Evolutionary conservation across 75 land plant species (phyloP).

Genomic region (Pinus taeda): DNA sequence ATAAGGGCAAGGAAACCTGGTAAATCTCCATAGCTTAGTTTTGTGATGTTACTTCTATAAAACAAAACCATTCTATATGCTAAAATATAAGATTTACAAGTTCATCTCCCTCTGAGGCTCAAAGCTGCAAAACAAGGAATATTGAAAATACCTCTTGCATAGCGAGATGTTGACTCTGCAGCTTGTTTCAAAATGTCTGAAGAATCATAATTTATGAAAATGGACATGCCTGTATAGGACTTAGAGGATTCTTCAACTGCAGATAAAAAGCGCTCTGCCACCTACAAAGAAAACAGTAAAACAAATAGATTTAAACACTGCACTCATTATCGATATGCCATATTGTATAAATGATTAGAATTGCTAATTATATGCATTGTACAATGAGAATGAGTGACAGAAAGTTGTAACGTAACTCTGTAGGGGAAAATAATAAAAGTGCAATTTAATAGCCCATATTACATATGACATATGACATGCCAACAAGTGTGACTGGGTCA

Average conservation of each 20-base stretch:
- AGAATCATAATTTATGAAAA: constrained; percentile 58
- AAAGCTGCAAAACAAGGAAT: neutral
- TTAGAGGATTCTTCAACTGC: constrained; percentile 25
- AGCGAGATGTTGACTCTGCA: constrained; percentile 64
- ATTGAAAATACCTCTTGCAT: constrained; percentile 24
- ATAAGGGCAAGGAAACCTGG: no score
- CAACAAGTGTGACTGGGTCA: neutral
- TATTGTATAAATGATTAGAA: neutral
- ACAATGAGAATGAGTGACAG: neutral
- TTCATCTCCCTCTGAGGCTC: neutral
- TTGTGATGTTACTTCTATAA: no score
- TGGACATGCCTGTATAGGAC: constrained; percentile 43
- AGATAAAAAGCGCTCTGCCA: constrained; percentile 33
- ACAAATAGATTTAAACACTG: neutral
- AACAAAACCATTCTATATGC: no score
- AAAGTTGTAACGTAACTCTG: neutral
- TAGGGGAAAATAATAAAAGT: neutral
- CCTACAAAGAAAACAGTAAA: constrained; percentile 21
- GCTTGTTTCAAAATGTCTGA: constrained; percentile 70
- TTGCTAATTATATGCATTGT: neutral
- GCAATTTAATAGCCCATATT: neutral
- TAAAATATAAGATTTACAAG: neutral
- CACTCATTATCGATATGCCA: neutral
- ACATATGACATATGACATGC: neutral
- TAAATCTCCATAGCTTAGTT: no score